Base-by-base conservation (phyloP, 768 basidiomycete species). In the Leccinum variicolor region DNA sequence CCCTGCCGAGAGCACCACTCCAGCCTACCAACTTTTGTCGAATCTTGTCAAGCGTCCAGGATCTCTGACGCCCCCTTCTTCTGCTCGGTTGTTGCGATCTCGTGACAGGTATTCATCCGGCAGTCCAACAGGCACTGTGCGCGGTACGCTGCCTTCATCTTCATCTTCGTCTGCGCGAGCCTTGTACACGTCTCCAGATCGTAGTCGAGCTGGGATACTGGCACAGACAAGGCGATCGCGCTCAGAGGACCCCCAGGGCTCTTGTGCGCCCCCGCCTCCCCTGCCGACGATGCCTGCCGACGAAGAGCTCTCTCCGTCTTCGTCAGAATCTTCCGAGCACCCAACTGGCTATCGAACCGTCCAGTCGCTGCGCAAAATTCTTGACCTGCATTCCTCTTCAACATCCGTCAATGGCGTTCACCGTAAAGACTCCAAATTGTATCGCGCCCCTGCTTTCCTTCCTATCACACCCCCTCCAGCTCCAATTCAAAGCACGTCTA, bases 331-430 rank as follows among this genome's bases (percentile, higher is more conserved):
- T n/a, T 83, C 84, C 56, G 79, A 79, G 56, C 75, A 79, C 15
- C 69, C 71, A 10, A 74, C 69, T 26, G 84, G 84, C 3, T 86
- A 85, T 63, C 84, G 77, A 56, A 87, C 89, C 2, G 76, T 91
- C 23, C 76, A 81, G 57, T 84, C 81, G 26, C 76, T 91, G 23
- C 83, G 89, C 57, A 87, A 84, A 66, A 91, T 91, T 57, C 79
- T 91, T 13, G 82, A 84, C 59, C 77, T 80, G 1, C 67, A 76
- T 39, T 62, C 67, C 56, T 78, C 84, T 13, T 73, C 73, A 8
- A 65, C 54, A 26, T 65, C 73, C 17, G 46, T 66, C 13, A 59
- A 68, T 34, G 52, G 62, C 17, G 7, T 63, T 23, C 51, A 33
- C n/a, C 59, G 53, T 11, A 67, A 62, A 41, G 34, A 54, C 39